phyloP scores from a whole-genome alignment of 257 asterid species.

The Avicennia marina region DNA sequence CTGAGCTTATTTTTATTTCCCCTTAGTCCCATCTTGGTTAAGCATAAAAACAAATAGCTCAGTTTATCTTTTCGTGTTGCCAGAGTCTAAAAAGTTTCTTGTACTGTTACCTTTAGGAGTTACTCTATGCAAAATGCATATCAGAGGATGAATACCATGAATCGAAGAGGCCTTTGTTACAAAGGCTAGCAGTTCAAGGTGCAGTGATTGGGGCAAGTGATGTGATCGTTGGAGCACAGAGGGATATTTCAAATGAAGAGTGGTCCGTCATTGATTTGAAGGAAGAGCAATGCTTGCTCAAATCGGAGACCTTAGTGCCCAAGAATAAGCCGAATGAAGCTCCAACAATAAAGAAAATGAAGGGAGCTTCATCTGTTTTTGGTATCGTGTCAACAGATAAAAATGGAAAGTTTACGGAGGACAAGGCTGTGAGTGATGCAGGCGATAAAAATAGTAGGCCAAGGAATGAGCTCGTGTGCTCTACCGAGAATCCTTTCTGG shows the following conservation, averaged over 20 bases:
- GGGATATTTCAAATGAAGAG: slow-evolving; percentile 41
- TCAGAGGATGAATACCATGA: slow-evolving; percentile 83
- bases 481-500: slow-evolving; percentile 65
- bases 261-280: slow-evolving; percentile 71
- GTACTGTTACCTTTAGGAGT: slow-evolving; percentile 38
- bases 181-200: slow-evolving; percentile 87
- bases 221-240: slow-evolving; percentile 43
- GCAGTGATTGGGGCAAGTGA: slow-evolving; percentile 84
- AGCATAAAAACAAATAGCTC: too few species aligned
- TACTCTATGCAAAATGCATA: slow-evolving; percentile 74
- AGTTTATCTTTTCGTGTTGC: too few species aligned
- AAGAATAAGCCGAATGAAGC: slow-evolving; percentile 32
- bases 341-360: slow-evolving; percentile 40
- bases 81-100: too few species aligned
- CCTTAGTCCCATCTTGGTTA: too few species aligned
- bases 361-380: slow-evolving; percentile 52
- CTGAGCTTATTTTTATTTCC: too few species aligned
- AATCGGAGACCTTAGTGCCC: slow-evolving; percentile 20
- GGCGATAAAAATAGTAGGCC: slow-evolving; percentile 16
- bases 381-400: slow-evolving; percentile 45
- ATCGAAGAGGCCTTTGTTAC: slow-evolving; percentile 83
- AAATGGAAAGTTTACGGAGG: slow-evolving; percentile 35
- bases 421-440: slow-evolving; percentile 14
- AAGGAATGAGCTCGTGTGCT: slow-evolving; percentile 35
- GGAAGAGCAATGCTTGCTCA: slow-evolving; percentile 35